Evolutionary conservation across 805 yeast genomes (phyloP).

Genomic region (Wickerhamomyces bovis): DNA sequence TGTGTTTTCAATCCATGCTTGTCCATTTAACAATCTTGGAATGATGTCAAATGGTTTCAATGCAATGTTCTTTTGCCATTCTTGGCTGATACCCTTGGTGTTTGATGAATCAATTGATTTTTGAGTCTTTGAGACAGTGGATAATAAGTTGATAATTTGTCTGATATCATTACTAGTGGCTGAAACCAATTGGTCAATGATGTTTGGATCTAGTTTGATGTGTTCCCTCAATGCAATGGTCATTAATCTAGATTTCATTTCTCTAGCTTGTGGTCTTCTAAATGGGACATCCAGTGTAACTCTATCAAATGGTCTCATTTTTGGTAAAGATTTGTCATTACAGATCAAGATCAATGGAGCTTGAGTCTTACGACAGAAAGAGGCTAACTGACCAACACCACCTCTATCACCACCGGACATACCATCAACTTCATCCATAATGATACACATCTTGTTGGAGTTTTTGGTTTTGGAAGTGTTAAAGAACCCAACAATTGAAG

Average conservation of each 20-base stretch:
- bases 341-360: conserved; percentile 92
- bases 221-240: conserved; percentile 86
- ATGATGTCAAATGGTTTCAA: conserved; percentile 90
- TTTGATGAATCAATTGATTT: conserved; percentile 57
- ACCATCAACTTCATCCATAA: conserved; percentile 99
- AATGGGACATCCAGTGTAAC: conserved; percentile 76
- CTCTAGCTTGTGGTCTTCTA: conserved; percentile 80
- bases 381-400: conserved; percentile 92
- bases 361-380: conserved; percentile 74
- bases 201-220: conserved; percentile 69
- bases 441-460: conserved; percentile 60
- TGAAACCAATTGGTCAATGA: conserved; percentile 77
- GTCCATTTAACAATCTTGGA: conserved; percentile 56
- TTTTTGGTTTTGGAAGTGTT: conserved; percentile 27
- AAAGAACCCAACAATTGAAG: conserved; percentile 79
- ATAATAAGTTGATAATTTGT: conserved; percentile 84
- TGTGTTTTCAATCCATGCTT: conserved; percentile 47
- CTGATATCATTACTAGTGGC: conserved; percentile 89
- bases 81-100: conserved; percentile 51
- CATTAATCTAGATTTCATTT: conserved; percentile 78
- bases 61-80: conserved; percentile 88
- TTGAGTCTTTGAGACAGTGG: conserved; percentile 76
- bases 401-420: conserved; percentile 99
- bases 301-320: conserved; percentile 93
- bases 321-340: conserved; percentile 87